phyloP scores from a whole-genome alignment of 2,329 filamentous ascomycete species.

The Beauveria rudraprayagi region DNA sequence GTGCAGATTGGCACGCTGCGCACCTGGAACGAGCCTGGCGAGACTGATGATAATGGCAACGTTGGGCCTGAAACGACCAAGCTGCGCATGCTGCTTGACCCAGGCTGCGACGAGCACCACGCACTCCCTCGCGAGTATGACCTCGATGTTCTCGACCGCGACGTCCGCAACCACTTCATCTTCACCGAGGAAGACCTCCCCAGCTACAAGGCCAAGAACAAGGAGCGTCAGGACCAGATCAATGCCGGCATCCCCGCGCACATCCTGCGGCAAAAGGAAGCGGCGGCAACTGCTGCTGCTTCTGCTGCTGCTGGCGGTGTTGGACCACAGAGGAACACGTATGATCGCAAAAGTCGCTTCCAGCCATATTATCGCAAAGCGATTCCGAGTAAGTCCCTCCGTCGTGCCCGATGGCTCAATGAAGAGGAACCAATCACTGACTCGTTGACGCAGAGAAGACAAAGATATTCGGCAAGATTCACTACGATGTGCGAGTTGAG shows the following conservation, averaged over 20 bases:
- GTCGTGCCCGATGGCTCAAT: not conserved
- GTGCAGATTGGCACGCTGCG: constrained; percentile 72
- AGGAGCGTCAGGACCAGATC: constrained; percentile 45
- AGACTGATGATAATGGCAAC: constrained; percentile 35
- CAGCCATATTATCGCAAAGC: constrained; percentile 61
- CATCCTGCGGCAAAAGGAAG: constrained; percentile 36
- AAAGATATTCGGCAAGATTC: constrained; percentile 61
- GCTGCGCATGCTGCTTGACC: constrained; percentile 58
- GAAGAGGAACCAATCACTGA: constrained; percentile 15
- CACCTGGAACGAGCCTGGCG: constrained; percentile 48
- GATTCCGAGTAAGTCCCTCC: constrained; percentile 57
- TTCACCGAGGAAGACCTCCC: constrained; percentile 92
- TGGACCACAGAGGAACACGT: constrained; percentile 37
- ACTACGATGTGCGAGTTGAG: constrained; percentile 68
- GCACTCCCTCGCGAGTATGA: constrained; percentile 83
- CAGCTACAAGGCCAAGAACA: constrained; percentile 37
- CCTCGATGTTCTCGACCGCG: constrained; percentile 54
- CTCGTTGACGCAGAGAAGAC: constrained; percentile 58
- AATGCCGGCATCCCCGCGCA: constrained; percentile 52
- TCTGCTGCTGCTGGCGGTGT: constrained; percentile 16
- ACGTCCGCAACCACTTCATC: constrained; percentile 79
- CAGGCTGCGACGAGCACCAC: constrained; percentile 58
- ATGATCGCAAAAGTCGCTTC: constrained; percentile 35
- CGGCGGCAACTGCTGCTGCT: constrained; percentile 13
- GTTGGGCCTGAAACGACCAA: constrained; percentile 23